These are phyloP conservation scores for Aspergillus alliaceus DNA, from an alignment of 2,329 filamentous ascomycete species.

Conservation along the genomic window DNA sequence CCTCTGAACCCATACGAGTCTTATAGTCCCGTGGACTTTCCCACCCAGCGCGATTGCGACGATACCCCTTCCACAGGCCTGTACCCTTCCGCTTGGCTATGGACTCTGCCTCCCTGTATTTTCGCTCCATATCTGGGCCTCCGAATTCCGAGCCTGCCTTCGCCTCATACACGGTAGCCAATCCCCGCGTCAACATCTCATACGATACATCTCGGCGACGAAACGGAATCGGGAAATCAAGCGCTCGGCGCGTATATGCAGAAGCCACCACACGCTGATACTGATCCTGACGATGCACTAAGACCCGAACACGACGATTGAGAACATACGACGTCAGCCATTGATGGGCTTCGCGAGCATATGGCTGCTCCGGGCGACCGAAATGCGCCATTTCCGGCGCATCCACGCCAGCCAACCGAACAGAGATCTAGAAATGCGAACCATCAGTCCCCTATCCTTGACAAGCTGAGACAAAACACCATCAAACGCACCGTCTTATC, in stretches of 20 bases:
- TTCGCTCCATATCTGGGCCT: conserved; percentile 55
- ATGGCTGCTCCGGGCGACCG: conserved; percentile 82
- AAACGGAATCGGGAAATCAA: conserved; percentile 39
- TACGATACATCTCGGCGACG: conserved; percentile 78
- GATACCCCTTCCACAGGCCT: conserved; percentile 70
- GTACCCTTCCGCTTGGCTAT: conserved; percentile 63
- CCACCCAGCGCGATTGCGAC: conserved; percentile 56
- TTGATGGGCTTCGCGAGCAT: conserved; percentile 72
- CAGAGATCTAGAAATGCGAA: conserved; percentile 61
- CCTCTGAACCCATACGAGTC: conserved; percentile 52
- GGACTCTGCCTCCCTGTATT: conserved; percentile 49
- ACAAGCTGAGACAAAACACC: not conserved
- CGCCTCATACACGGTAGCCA: conserved; percentile 92
- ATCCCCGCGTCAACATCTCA: conserved; percentile 81
- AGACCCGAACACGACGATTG: conserved; percentile 73
- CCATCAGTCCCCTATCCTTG: not conserved
- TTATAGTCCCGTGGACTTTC: conserved; percentile 93
- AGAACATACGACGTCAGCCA: conserved; percentile 77
- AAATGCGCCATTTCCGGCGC: conserved; percentile 93
- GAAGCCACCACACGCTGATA: conserved; percentile 89
- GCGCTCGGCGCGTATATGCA: conserved; percentile 66
- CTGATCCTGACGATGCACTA: conserved; percentile 82
- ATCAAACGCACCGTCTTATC: conserved; percentile 68
- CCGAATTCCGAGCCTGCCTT: conserved; percentile 90
- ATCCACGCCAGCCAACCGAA: conserved; percentile 88